Evolutionary conservation across 371 early-diverging fungal species (phyloP).

Genomic region (Mucor indicus): DNA sequence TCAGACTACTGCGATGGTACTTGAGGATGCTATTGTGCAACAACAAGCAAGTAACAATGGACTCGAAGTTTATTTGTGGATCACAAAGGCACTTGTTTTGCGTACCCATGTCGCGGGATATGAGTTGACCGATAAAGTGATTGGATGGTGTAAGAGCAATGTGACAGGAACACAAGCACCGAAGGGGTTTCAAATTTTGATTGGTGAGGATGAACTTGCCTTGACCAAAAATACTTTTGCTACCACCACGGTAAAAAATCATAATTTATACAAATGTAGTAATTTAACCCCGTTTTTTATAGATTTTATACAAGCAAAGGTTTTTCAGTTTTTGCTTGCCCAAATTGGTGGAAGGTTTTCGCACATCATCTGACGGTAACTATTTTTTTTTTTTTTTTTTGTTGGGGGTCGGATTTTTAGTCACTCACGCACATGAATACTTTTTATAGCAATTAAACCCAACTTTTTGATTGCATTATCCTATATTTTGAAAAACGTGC

Average conservation of each 20-base stretch:
- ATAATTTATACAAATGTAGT: too few species aligned
- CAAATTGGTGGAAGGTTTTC: conserved; percentile 64
- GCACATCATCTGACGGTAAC: conserved; percentile 7
- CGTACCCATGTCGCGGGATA: conserved; percentile 52
- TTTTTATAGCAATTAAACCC: conserved; percentile 47
- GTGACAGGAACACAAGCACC: conserved; percentile 54
- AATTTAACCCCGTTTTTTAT: conserved; percentile 3
- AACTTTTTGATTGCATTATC: conserved; percentile 80
- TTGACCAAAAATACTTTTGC: conserved; percentile 75
- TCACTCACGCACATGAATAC: too few species aligned
- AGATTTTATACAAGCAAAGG: conserved; percentile 80
- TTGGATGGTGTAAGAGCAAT: conserved; percentile 49
- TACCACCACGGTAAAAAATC: conserved; percentile 49
- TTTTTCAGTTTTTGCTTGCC: conserved; percentile 78
- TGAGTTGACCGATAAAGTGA: conserved; percentile 55
- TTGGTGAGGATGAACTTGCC: conserved; percentile 64
- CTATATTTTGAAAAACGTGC: conserved; percentile 74
- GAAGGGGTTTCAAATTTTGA: conserved; percentile 64
- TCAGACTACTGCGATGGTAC: conserved; percentile 12
- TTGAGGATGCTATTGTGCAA: conserved; percentile 25
- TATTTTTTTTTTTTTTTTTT: background rate
- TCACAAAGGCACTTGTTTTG: conserved; percentile 64
- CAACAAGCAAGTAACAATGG: conserved; percentile 17
- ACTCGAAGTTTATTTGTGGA: conserved; percentile 41
- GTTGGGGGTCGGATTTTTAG: too few species aligned